Evolutionary conservation across 192 early-diverging fungal genomes (phyloP).

Genomic region (Coemansia sp.): DNA sequence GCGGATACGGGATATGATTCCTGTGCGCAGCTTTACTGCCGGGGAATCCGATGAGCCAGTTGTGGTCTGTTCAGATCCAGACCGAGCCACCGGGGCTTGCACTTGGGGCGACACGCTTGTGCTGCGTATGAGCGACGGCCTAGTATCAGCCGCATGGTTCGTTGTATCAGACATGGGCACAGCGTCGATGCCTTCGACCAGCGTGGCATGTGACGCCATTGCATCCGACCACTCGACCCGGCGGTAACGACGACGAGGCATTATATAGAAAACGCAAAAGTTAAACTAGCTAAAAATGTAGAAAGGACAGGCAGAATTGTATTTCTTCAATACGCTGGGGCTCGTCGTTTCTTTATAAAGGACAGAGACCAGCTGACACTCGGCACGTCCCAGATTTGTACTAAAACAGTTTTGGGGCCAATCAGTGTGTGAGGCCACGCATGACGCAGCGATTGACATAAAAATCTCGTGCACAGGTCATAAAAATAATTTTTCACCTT

Average conservation of each 20-base stretch:
- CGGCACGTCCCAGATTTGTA: no score
- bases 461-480: no score
- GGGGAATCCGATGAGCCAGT: background rate
- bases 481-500: no score
- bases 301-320: no score
- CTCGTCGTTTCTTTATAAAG: no score
- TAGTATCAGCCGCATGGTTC: conserved; percentile 13
- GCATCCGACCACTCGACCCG: conserved; percentile 44
- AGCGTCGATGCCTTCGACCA: conserved; percentile 17
- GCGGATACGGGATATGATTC: conserved; percentile 23
- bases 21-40: conserved; percentile 7
- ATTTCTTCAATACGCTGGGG: no score
- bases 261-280: background rate
- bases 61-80: conserved; percentile 34
- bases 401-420: no score
- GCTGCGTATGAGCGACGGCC: conserved; percentile 18
- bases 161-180: background rate
- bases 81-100: conserved; percentile 20
- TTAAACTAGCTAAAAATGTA: no score
- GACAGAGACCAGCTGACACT: no score
- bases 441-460: no score
- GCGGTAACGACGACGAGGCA: conserved; percentile 42
- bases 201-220: conserved; percentile 40
- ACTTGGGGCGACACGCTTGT: background rate
- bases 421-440: no score